Evolutionary conservation across 2,329 filamentous ascomycete genomes (phyloP).

Genomic region (Neonectria sp.): DNA sequence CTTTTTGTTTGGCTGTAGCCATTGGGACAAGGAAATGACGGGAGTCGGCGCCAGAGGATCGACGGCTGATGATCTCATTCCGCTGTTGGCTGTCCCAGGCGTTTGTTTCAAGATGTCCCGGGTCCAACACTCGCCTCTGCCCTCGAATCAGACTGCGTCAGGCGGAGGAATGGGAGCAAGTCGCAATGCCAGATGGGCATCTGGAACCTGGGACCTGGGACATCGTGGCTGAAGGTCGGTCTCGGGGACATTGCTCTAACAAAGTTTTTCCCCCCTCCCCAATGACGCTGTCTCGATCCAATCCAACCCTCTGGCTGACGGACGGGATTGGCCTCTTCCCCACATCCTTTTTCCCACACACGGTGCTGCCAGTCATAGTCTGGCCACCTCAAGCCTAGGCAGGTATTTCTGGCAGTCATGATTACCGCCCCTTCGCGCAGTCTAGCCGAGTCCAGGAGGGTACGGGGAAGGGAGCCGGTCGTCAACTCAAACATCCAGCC

Average conservation of each 20-base stretch:
- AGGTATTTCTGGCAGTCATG: not conserved
- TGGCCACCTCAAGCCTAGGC: constrained; percentile 5
- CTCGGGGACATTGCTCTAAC: constrained; percentile 28
- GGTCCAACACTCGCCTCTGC: constrained; percentile 27
- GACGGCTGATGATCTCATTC: constrained; percentile 51
- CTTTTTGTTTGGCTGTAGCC: constrained; percentile 37
- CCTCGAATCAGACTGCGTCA: constrained; percentile 40
- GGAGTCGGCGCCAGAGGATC: constrained; percentile 49
- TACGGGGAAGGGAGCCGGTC: not conserved
- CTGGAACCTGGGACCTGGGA: constrained; percentile 33
- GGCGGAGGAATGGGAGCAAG: constrained; percentile 28
- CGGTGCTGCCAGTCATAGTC: not conserved
- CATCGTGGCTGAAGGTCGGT: constrained; percentile 32
- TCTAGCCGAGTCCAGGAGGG: constrained; percentile 1
- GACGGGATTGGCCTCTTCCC: constrained; percentile 45
- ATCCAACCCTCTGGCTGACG: constrained; percentile 38
- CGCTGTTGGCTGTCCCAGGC: constrained; percentile 45
- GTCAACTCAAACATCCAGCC: constrained; percentile 1
- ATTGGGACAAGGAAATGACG: constrained; percentile 44
- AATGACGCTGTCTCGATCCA: constrained; percentile 41
- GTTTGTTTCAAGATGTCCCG: constrained; percentile 49
- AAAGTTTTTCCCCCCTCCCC: constrained; percentile 28
- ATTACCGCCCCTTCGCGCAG: constrained; percentile 4
- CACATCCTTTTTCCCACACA: constrained; percentile 33
- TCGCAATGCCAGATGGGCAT: constrained; percentile 40